A percentile compares a stretch with the other conserved stretches of the same genome.
Conservation (phyloP, 1,284 basidiomycete genomes). For the Bjerkandera adusta region DNA sequence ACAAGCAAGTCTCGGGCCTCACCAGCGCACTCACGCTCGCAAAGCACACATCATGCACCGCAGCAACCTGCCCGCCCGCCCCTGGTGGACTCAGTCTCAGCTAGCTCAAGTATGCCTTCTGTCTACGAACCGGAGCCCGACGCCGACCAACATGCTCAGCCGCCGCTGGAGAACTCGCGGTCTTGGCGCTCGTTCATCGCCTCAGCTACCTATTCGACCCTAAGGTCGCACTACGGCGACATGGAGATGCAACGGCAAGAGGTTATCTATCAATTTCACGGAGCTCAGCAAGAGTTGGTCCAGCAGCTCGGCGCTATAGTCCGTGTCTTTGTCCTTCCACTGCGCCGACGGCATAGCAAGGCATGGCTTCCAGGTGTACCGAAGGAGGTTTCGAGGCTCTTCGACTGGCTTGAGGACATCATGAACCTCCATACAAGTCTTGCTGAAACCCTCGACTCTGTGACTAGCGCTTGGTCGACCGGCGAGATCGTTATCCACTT, state of each 20-base stretch:
- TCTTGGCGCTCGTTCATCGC: conserved; percentile 29
- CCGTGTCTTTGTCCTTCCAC: conserved; percentile 68
- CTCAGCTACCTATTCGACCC: conserved; percentile 23
- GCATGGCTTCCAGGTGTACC: conserved; percentile 82
- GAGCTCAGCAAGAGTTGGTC: conserved; percentile 71
- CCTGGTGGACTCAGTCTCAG: too few species aligned
- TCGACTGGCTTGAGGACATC: conserved; percentile 87
- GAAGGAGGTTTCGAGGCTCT: conserved; percentile 59
- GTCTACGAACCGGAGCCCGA: conserved; percentile 21
- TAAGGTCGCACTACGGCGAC: conserved; percentile 35
- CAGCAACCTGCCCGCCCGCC: too few species aligned
- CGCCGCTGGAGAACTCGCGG: not conserved
- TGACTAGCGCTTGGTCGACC: conserved; percentile 17
- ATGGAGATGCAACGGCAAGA: conserved; percentile 64
- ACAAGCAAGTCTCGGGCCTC: too few species aligned
- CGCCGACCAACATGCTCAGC: not conserved
- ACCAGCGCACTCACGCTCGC: too few species aligned
- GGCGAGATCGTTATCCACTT: conserved; percentile 43
- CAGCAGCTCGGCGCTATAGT: conserved; percentile 62
- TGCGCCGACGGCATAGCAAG: conserved; percentile 65
- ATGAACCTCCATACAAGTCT: conserved; percentile 72
- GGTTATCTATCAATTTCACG: conserved; percentile 64
- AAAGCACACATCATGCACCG: too few species aligned
- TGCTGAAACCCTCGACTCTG: conserved; percentile 46
- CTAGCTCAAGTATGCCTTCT: conserved; percentile 23